Evolutionary conservation across 768 basidiomycete species (phyloP).

Genomic region (Termitomyces sp.): DNA sequence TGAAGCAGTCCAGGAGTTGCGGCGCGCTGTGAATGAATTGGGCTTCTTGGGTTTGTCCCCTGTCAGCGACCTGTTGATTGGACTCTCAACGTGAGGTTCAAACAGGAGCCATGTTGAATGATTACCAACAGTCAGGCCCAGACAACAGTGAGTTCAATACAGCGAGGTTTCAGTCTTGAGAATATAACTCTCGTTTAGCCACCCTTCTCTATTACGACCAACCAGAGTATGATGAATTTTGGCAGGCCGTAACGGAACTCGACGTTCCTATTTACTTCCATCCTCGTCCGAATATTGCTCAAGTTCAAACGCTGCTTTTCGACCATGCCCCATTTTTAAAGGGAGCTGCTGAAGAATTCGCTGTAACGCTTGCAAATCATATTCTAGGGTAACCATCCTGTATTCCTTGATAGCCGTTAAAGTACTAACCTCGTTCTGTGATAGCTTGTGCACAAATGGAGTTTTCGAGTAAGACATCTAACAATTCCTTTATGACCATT

Average conservation of each 20-base stretch:
- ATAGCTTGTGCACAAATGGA: slow-evolving; percentile 29
- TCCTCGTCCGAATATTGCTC: slow-evolving; percentile 25
- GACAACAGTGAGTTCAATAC: slow-evolving; percentile 24
- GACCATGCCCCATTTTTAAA: slow-evolving; percentile 26
- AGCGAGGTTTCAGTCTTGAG: too few species aligned
- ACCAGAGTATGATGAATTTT: slow-evolving; percentile 33
- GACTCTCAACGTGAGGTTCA: neutral
- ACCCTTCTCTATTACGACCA: slow-evolving; percentile 33
- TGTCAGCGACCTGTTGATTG: neutral
- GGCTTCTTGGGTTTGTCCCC: slow-evolving; percentile 28
- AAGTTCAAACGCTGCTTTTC: slow-evolving; percentile 20
- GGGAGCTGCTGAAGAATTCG: slow-evolving; percentile 30
- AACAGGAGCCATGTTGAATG: slow-evolving; percentile 33
- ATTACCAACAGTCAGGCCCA: slow-evolving; percentile 37
- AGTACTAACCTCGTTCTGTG: neutral
- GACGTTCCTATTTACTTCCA: slow-evolving; percentile 35
- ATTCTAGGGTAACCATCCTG: slow-evolving; percentile 25
- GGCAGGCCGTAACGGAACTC: slow-evolving; percentile 30
- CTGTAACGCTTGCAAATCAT: slow-evolving; percentile 33
- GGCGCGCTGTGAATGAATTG: slow-evolving; percentile 31
- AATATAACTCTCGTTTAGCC: slow-evolving; percentile 13
- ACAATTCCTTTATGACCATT: neutral
- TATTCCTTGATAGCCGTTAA: neutral
- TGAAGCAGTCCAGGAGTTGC: slow-evolving; percentile 32
- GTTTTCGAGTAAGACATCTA: slow-evolving; percentile 28